Evolutionary conservation across 1,284 basidiomycete species (phyloP), one percentile per base, ranked within the genome.

Genomic region (Clitocybe nebularis): DNA sequence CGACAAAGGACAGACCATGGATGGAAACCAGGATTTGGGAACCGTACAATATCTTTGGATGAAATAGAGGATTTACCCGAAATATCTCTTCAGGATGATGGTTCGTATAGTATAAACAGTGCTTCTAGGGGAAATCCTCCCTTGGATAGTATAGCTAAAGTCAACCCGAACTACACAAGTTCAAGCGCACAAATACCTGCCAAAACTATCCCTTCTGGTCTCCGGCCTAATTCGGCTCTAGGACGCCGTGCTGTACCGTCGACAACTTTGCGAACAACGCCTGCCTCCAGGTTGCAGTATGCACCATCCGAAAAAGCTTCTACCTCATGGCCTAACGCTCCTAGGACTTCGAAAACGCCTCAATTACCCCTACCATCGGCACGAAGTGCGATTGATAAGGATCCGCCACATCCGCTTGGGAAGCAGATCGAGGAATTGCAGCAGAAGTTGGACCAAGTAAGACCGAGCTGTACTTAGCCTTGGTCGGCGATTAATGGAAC

Each of bases 21-120:
- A 33, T 71, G 67, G 69, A 65, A 52, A 48, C 57, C 61, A 47
- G 61, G 61, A 13, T 37, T 54, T 35, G 60, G 59, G 8, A 47
- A 44, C 5, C 43, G 39, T 21, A 44, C 42, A 16, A 50, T 50
- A 21, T 51, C 58, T 14, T 45, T 56, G 28, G 64, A 71, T 39
- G 71, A 75, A 35, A 60, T 65, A 39, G 72, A 78, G 5, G 67
- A 76, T 44, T 59, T 84, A 17, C 81, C 81, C 16, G 80, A 83
- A 49, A 70, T 84, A 41, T 75, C 77, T 7, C 53, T 81, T 10
- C 58, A 63, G 25, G 39, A 54, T 46, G 62, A 63, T 46, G 63
- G 62, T 6, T 54, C 57, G 13, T 67, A 68, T 44, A 57, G 51
- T 4, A 48, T 65, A 26, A 46, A 36, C 26, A 43, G 28, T 20